A percentile compares a stretch with the other conserved stretches of the same genome.
phyloP scores from a whole-genome alignment of 768 basidiomycete genomes.

The Paxillus involutus region DNA sequence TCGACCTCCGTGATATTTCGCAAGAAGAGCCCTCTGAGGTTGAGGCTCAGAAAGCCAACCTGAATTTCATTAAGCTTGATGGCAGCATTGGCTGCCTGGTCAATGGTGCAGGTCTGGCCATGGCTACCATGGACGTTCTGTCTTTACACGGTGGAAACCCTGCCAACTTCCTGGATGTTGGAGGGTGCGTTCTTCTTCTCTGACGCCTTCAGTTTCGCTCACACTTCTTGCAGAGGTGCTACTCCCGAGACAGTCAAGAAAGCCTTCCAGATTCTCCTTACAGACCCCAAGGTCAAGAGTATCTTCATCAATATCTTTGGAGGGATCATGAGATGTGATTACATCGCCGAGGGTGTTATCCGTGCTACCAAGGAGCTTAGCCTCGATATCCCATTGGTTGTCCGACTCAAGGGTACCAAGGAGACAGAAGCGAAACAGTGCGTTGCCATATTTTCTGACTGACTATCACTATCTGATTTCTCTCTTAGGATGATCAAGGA shows the following conservation, averaged over 20 bases:
- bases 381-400: slow-evolving; percentile 84
- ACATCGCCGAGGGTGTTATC: slow-evolving; percentile 98
- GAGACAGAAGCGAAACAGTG: slow-evolving; percentile 94
- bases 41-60: slow-evolving; percentile 91
- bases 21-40: slow-evolving; percentile 99
- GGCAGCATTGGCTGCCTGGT: slow-evolving; percentile 96
- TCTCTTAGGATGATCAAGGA: slow-evolving; percentile 81
- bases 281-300: slow-evolving; percentile 91
- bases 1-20: slow-evolving; percentile 83
- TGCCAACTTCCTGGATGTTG: slow-evolving; percentile 98
- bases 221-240: slow-evolving; percentile 65
- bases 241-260: slow-evolving; percentile 99
- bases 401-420: slow-evolving; percentile 96
- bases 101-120: slow-evolving; percentile 97
- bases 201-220: not conserved
- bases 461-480: slow-evolving; percentile 4
- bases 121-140: slow-evolving; percentile 99
- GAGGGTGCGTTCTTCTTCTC: slow-evolving; percentile 58
- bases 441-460: slow-evolving; percentile 28
- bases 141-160: slow-evolving; percentile 94
- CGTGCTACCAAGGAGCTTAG: slow-evolving; percentile 92
- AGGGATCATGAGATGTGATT: slow-evolving; percentile 99
- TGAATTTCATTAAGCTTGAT: slow-evolving; percentile 99
- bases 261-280: slow-evolving; percentile 92
- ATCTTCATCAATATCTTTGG: slow-evolving; percentile 99